Evolutionary conservation across 1,284 basidiomycete species (phyloP), one percentile per base, ranked within the genome.

Genomic region (Baeospora myosura): DNA sequence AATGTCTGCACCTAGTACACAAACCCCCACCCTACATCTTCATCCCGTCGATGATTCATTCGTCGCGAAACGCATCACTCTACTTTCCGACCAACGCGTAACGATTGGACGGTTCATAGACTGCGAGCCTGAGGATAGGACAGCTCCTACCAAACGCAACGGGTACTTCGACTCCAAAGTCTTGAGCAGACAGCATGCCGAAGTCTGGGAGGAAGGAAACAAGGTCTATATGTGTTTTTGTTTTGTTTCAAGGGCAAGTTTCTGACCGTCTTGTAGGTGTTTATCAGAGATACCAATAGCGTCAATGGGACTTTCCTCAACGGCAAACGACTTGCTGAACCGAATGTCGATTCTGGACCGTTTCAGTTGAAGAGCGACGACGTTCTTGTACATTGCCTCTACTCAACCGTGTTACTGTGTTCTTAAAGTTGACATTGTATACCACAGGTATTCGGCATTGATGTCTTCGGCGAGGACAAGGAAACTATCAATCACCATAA

Each of bases 251-350:
- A n/a, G n/a, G n/a, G n/a, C n/a, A n/a, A 32, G 29, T n/a, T 45
- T n/a, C 20, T 34, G 38, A 31, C 38, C 39, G 40, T 40, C 22
- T 25, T 36, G 14, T 41, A 95, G 89, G 94, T 98, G 61, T 96
- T 72, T 69, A 98, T 98, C 74, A 96, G 92, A 64, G 96, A 98
- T 61, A 90, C 98, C 58, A 96, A 96, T 69, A 94, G 90, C 46
- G 95, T 91, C 1, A 98, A 98, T 53, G 95, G 95, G 3, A 98
- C 96, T 5, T 98, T 98, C 60, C 95, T 99, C 64, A 98, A 99
- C 53, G 84, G 90, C 43, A 91, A 96, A 50, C 76, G 95, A 35
- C 78, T 98, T 33, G 92, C 88, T 48, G 75, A 78, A 1, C 94
- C 98, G 62, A 88, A 88, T 20, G 75, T 90, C 43, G 94, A 98